phyloP scores from a whole-genome alignment of 2,329 filamentous ascomycete genomes.

The Cladosporium oxysporum region DNA sequence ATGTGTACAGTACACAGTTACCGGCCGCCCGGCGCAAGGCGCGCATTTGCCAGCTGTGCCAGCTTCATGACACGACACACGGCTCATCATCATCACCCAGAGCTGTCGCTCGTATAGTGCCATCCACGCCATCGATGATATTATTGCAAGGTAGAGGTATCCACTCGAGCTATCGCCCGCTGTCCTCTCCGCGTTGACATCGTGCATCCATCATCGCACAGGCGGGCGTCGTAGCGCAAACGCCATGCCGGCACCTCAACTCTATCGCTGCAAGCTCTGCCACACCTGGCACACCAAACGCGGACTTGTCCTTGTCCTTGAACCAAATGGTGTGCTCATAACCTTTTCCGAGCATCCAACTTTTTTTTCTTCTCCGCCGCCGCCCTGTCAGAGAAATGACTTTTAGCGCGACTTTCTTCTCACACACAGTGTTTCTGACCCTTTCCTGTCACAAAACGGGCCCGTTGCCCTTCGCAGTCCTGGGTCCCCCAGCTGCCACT shows the following conservation, averaged over 20 bases:
- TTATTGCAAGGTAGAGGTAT: not conserved
- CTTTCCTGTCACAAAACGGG: conserved; percentile 7
- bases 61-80: not conserved
- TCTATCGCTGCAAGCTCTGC: conserved; percentile 15
- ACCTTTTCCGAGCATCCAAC: conserved; percentile 2
- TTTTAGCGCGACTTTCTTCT: not conserved
- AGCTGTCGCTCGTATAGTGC: not conserved
- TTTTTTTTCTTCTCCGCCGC: conserved; percentile 10
- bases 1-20: not conserved
- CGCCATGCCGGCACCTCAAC: conserved; percentile 18
- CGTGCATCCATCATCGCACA: conserved; percentile 15
- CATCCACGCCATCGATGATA: not conserved
- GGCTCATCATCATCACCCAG: not conserved
- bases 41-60: conserved; percentile 16
- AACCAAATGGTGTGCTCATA: conserved; percentile 7
- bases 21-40: conserved; percentile 13
- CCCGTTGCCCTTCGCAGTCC: not conserved
- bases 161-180: conserved; percentile 12
- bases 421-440: conserved; percentile 2
- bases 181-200: conserved; percentile 16
- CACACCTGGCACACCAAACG: not conserved
- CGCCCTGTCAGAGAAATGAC: not conserved
- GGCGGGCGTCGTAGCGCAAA: conserved; percentile 9
- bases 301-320: not conserved
- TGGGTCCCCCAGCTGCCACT: conserved; percentile 9